Evolutionary conservation across 805 yeast genomes (phyloP), one percentile per base, ranked within the genome.

Genomic region (Kluyveromyces nonfermentans): DNA sequence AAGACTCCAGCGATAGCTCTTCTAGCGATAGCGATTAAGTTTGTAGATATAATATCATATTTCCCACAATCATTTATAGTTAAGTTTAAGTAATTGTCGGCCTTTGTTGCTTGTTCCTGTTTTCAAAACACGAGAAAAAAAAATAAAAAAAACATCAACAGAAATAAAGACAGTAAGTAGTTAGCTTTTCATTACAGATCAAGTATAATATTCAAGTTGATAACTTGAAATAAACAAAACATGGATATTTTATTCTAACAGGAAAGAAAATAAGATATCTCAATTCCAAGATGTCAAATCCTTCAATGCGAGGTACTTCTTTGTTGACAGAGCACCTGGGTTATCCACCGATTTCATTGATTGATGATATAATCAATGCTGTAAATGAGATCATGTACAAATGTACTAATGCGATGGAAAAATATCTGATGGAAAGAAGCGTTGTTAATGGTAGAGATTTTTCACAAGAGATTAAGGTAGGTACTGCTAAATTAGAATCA

Each of bases 331-430:
- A 88, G 63, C 96, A 88, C 58, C 66, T 89, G 31, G 95, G 85
- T 31, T 85, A 75, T 55, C 84, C 93, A 7, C 95, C 96, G 0
- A 73, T 87, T 8, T 76, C 89, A 0, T 65, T 88, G 12, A 73
- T 89, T 5, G 97, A 89, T 54, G 95, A 86, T 55, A 81, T 89
- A 10, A 85, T 88, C 52, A 87, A 88, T 61, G 85, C 87, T 1
- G 93, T 86, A 19, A 88, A 88, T 56, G 87, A 80, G 41, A 77
- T 86, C 21, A 74, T 87, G 79, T 83, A 84, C 64, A 80, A 82
- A 52, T 84, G 95, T 56, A 80, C 89, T 0, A 76, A 75, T 38
- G 94, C 86, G 1, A 73, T 89, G 64, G 94, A 85, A 58, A 71
- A 71, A 25, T 82, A 80, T 50, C 63, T 89, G 20, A 37, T 56